Percentiles rank a stretch among this genome's conserved stretches.
phyloP scores from a whole-genome alignment of 1,284 basidiomycete genomes.

The Paramarasmius palmivorus region DNA sequence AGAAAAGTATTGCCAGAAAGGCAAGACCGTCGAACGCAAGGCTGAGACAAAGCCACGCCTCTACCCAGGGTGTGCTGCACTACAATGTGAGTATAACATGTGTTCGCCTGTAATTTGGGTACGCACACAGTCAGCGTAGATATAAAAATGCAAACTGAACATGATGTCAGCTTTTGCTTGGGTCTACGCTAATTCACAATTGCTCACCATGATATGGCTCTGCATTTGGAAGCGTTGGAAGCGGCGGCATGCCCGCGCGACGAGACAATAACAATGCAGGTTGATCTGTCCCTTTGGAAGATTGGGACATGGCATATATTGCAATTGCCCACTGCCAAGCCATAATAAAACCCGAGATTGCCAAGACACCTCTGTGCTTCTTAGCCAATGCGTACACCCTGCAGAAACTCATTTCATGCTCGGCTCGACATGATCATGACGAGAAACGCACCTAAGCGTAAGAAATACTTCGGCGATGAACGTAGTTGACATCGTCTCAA shows the following conservation, averaged over 20 bases:
- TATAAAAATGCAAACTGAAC: constrained; percentile 16
- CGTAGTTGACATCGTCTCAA: constrained; percentile 18
- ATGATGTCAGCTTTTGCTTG: neutral
- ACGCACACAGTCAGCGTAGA: constrained; percentile 9
- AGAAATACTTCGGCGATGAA: constrained; percentile 20
- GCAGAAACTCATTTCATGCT: neutral
- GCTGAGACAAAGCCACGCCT: constrained; percentile 18
- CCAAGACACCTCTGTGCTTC: constrained; percentile 1
- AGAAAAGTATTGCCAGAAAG: constrained; percentile 13
- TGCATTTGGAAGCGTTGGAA: constrained; percentile 13
- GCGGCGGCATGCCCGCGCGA: constrained; percentile 4
- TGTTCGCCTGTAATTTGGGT: neutral
- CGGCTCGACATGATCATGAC: too few relatives aligned
- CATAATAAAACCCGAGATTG: constrained; percentile 2
- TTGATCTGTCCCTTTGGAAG: constrained; percentile 12
- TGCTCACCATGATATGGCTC: constrained; percentile 17
- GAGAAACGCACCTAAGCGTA: constrained; percentile 17
- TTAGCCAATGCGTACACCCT: constrained; percentile 17
- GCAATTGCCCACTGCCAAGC: constrained; percentile 15
- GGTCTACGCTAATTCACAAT: neutral
- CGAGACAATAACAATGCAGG: constrained; percentile 11
- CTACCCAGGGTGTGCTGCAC: constrained; percentile 13
- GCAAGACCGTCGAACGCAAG: constrained; percentile 23
- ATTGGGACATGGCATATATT: constrained; percentile 16
- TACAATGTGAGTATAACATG: too few relatives aligned